Conservation (phyloP, 148 eudicot species). For the Chenopodium album region DNA sequence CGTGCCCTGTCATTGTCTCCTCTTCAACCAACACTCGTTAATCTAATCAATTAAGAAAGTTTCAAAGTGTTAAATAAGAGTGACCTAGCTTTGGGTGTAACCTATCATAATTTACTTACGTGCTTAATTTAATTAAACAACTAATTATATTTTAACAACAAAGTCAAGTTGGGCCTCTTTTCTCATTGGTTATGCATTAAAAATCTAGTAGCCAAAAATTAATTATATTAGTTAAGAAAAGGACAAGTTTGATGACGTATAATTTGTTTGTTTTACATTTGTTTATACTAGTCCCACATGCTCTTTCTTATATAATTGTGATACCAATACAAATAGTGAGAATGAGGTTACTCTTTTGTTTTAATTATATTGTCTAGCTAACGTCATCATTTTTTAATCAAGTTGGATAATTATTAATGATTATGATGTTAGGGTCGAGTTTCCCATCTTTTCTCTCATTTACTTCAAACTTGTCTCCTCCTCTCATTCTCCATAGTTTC, state of each 20-base stretch:
- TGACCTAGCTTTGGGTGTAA: constrained; percentile 6
- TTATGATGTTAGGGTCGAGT: too few relatives aligned
- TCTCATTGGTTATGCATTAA: background rate
- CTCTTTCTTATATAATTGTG: background rate
- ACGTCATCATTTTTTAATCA: background rate
- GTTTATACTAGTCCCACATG: background rate
- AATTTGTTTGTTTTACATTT: background rate
- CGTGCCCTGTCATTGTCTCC: constrained; percentile 22
- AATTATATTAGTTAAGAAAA: background rate
- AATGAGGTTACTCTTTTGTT: background rate
- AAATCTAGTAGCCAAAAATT: background rate
- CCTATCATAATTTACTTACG: background rate
- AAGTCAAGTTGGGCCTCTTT: constrained; percentile 13
- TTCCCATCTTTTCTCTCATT: too few relatives aligned
- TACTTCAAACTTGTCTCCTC: too few relatives aligned
- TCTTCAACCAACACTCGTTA: constrained; percentile 3
- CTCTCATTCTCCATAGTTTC: too few relatives aligned
- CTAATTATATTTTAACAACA: background rate
- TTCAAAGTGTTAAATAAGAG: background rate
- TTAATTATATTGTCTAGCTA: background rate
- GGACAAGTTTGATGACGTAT: constrained; percentile 2
- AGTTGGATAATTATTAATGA: too few relatives aligned
- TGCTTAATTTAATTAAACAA: background rate
- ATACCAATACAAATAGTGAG: background rate
- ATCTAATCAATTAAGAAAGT: background rate